These are phyloP conservation scores for Casuarina cunninghamiana DNA, from an alignment of 306 rosid genomes.

Conservation along the genomic window DNA sequence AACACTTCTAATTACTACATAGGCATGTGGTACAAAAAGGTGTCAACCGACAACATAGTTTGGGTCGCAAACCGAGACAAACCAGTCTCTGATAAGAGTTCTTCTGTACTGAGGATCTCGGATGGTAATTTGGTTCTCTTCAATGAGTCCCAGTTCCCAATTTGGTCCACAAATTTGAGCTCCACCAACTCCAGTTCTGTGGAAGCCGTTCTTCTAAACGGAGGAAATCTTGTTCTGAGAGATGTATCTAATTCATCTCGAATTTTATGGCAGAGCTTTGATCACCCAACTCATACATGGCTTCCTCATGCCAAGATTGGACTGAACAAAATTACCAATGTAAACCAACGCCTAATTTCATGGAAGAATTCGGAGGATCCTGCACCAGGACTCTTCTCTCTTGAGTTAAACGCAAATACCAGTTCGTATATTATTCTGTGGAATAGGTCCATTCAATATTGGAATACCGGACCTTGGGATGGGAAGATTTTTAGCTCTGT, in stretches of 20 bases:
- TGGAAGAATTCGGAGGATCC: constrained; percentile 58
- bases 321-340: constrained; percentile 39
- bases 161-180: constrained; percentile 66
- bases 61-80: constrained; percentile 70
- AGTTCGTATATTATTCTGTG: constrained; percentile 28
- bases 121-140: constrained; percentile 54
- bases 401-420: constrained; percentile 35
- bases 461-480: constrained; percentile 53
- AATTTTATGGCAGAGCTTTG: constrained; percentile 62
- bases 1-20: constrained; percentile 50
- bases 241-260: constrained; percentile 18
- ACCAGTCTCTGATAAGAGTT: constrained; percentile 44
- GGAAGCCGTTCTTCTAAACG: constrained; percentile 42
- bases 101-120: constrained; percentile 36
- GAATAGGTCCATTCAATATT: constrained; percentile 42
- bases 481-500: constrained; percentile 36
- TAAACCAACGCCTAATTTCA: constrained; percentile 47
- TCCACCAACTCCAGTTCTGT: constrained; percentile 35
- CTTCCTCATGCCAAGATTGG: constrained; percentile 52
- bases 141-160: constrained; percentile 24
- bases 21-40: constrained; percentile 60
- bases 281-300: constrained; percentile 57
- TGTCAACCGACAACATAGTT: constrained; percentile 29
- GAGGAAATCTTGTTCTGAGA: constrained; percentile 52
- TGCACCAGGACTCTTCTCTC: constrained; percentile 46